phyloP scores from a whole-genome alignment of 2,329 filamentous ascomycete species.

The Ophiosphaerella herpotricha region DNA sequence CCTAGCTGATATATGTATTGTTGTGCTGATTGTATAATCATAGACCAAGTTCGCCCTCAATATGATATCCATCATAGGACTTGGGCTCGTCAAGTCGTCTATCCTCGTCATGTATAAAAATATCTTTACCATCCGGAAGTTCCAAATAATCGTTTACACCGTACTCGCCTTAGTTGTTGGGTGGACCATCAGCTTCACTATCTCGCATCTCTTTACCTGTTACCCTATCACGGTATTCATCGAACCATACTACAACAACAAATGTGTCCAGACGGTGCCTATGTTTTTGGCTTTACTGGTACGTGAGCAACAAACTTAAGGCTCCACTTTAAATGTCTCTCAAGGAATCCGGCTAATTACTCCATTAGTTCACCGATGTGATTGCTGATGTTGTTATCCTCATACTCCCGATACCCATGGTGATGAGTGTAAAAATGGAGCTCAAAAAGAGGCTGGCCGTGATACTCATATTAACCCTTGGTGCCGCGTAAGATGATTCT shows the following conservation, averaged over 20 bases:
- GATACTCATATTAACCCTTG: conserved; percentile 26
- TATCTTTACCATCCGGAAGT: conserved; percentile 30
- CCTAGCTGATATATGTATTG: no score
- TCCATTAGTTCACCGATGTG: conserved; percentile 20
- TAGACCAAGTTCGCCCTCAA: conserved; percentile 36
- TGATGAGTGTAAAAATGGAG: conserved; percentile 23
- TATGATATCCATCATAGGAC: conserved; percentile 30
- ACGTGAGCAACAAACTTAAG: not conserved
- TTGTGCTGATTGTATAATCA: not conserved
- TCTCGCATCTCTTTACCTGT: conserved; percentile 34
- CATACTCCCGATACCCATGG: conserved; percentile 30
- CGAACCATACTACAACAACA: conserved; percentile 31
- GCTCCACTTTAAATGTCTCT: no score
- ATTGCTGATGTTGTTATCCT: conserved; percentile 28
- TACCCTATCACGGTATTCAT: conserved; percentile 33
- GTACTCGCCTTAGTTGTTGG: conserved; percentile 24
- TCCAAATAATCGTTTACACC: conserved; percentile 23
- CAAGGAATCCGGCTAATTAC: not conserved
- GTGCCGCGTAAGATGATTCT: conserved; percentile 19
- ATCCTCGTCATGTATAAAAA: conserved; percentile 37
- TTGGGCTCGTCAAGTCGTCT: conserved; percentile 36
- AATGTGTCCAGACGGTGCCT: conserved; percentile 26
- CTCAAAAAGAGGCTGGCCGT: conserved; percentile 26
- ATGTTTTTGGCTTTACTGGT: conserved; percentile 29
- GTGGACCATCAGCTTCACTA: conserved; percentile 31